Percentiles rank a stretch among this genome's conserved stretches.
These are phyloP conservation scores for Urtica urens DNA, from an alignment of 306 rosid species.

Conservation along the genomic window DNA sequence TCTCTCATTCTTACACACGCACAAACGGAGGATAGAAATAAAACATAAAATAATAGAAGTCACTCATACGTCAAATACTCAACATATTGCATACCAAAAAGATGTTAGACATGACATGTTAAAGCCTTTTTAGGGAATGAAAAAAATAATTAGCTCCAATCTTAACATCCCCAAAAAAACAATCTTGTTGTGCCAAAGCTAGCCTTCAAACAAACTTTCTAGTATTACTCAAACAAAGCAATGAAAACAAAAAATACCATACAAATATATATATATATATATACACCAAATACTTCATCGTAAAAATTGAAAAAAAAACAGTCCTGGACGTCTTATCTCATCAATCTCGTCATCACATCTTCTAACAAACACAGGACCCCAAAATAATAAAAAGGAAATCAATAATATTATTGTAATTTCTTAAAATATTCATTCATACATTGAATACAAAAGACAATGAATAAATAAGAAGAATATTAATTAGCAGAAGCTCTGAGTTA, in stretches of 20 bases:
- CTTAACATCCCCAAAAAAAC: conserved; percentile 32
- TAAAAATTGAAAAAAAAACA: conserved; percentile 20
- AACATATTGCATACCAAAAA: conserved; percentile 13
- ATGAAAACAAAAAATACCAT: background rate
- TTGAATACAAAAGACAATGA: too few relatives aligned
- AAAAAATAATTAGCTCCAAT: background rate
- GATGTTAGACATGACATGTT: conserved; percentile 22
- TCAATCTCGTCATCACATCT: conserved; percentile 47
- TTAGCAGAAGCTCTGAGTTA: too few relatives aligned
- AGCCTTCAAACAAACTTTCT: conserved; percentile 13
- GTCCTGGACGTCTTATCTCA: conserved; percentile 31
- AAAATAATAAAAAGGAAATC: too few relatives aligned
- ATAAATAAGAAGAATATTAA: too few relatives aligned
- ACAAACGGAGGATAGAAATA: conserved; percentile 5
- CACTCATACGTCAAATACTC: conserved; percentile 8
- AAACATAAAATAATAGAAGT: background rate
- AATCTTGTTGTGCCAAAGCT: conserved; percentile 9
- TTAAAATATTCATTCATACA: too few relatives aligned
- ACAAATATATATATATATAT: background rate
- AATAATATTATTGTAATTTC: too few relatives aligned
- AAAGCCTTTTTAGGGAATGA: conserved; percentile 42
- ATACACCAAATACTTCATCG: conserved; percentile 6
- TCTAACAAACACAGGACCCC: too few relatives aligned
- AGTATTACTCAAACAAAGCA: conserved; percentile 34
- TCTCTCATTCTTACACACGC: conserved; percentile 10